phyloP scores from a whole-genome alignment of 2,329 filamentous ascomycete species.

The Cladosporium colombiae region DNA sequence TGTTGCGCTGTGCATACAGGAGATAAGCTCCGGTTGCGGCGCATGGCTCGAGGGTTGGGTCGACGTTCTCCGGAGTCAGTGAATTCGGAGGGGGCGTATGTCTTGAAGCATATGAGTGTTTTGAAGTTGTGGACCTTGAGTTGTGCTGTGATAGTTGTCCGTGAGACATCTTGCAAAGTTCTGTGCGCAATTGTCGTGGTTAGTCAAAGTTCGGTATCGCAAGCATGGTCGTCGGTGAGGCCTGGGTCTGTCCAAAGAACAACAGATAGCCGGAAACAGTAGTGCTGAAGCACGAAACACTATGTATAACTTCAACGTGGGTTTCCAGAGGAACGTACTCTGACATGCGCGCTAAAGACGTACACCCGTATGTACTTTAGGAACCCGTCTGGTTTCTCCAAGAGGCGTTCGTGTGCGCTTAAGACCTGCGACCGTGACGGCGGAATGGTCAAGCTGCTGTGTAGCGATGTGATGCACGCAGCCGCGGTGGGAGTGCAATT shows the following conservation, averaged over 20 bases:
- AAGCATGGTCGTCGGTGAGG: constrained; percentile 28
- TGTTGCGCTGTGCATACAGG: constrained; percentile 79
- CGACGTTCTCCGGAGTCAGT: constrained; percentile 48
- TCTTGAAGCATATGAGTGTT: constrained; percentile 36
- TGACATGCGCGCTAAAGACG: constrained; percentile 36
- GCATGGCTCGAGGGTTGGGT: constrained; percentile 74
- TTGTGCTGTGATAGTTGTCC: constrained; percentile 43
- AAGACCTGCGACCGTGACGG: not conserved
- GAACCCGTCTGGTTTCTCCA: not conserved
- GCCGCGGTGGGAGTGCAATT: constrained; percentile 38
- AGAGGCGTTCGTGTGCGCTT: not conserved
- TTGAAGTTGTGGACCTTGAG: constrained; percentile 41
- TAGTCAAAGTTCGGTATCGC: constrained; percentile 27
- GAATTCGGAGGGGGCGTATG: constrained; percentile 44
- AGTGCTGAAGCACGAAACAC: constrained; percentile 28
- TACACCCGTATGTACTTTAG: constrained; percentile 3
- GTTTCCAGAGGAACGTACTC: constrained; percentile 31
- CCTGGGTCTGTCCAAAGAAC: constrained; percentile 18
- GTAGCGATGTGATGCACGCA: constrained; percentile 41
- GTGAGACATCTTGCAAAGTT: constrained; percentile 45
- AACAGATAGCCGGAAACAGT: constrained; percentile 25
- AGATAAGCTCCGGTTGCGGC: constrained; percentile 90
- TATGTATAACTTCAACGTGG: constrained; percentile 25
- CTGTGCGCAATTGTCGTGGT: constrained; percentile 23
- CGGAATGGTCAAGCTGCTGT: constrained; percentile 13